A percentile compares a stretch with the other conserved stretches of the same genome.
Evolutionary conservation across 306 rosid species (phyloP).

Genomic region (Sicyos baderoa): DNA sequence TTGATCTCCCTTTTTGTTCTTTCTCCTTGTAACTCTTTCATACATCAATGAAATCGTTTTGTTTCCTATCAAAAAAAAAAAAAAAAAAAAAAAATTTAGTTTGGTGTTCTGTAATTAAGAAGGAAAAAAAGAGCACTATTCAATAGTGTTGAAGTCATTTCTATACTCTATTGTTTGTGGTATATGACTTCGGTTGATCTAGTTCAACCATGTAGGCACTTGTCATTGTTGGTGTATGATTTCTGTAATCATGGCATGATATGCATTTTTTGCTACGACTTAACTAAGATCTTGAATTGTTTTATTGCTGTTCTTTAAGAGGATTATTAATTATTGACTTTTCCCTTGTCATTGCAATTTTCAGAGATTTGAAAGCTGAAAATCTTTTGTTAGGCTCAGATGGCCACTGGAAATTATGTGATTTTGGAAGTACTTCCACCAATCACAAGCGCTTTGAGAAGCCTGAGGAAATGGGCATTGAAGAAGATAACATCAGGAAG

Average conservation of each 20-base stretch:
- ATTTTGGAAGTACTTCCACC: conserved; percentile 89
- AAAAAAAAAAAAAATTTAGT: too few species aligned
- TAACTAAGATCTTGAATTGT: neutral
- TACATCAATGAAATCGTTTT: too few species aligned
- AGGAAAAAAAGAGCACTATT: neutral
- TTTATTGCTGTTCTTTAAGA: neutral
- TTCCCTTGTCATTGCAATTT: conserved; percentile 19
- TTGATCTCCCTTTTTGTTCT: too few species aligned
- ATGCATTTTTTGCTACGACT: neutral
- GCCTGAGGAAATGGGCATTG: conserved; percentile 98
- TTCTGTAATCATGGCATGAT: neutral
- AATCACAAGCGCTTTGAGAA: conserved; percentile 89
- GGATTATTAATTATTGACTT: neutral
- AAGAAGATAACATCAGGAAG: conserved; percentile 98
- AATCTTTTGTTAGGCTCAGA: conserved; percentile 69
- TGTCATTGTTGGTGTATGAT: neutral
- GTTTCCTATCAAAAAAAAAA: too few species aligned
- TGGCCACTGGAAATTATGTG: conserved; percentile 93
- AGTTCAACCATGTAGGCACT: neutral
- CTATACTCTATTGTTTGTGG: neutral
- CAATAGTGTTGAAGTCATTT: neutral
- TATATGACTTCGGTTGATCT: neutral
- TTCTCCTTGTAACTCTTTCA: too few species aligned
- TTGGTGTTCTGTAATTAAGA: neutral
- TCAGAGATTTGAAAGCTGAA: conserved; percentile 92